Evolutionary conservation across 2,329 filamentous ascomycete genomes (phyloP).

Genomic region (Penicillium paneum): DNA sequence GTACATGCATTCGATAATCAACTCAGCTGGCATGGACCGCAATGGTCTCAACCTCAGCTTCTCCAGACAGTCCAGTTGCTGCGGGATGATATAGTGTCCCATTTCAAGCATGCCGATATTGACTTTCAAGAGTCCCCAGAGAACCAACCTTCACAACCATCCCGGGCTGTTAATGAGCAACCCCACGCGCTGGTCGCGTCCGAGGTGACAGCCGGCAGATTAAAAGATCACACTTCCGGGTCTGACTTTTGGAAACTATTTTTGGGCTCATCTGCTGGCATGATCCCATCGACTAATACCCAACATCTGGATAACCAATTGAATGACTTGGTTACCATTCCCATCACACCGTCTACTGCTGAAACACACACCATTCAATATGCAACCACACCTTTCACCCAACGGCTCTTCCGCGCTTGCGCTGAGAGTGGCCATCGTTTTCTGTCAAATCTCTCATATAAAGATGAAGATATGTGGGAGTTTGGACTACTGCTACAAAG

Average conservation of each 20-base stretch:
- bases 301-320: not conserved
- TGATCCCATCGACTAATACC: not conserved
- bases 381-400: constrained; percentile 13
- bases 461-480: constrained; percentile 11
- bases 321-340: not conserved
- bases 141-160: not conserved
- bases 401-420: constrained; percentile 12
- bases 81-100: constrained; percentile 6
- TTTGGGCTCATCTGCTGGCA: not conserved
- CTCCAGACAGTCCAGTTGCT: constrained; percentile 4
- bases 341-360: not conserved
- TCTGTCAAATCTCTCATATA: constrained; percentile 1
- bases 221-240: not conserved
- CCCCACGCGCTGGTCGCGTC: not conserved
- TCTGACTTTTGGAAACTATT: constrained; percentile 3
- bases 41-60: constrained; percentile 4
- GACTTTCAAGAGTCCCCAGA: not conserved
- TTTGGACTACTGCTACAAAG: constrained; percentile 11
- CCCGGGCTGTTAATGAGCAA: not conserved
- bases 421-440: constrained; percentile 11
- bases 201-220: not conserved
- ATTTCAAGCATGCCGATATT: constrained; percentile 1
- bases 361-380: constrained; percentile 7
- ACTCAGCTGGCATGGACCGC: not conserved
- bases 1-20: constrained; percentile 5